A percentile compares a stretch with the other conserved stretches of the same genome.
These are phyloP conservation scores for Haplosporangium gracile DNA, from an alignment of 192 early-diverging fungal genomes.

Conservation along the genomic window DNA sequence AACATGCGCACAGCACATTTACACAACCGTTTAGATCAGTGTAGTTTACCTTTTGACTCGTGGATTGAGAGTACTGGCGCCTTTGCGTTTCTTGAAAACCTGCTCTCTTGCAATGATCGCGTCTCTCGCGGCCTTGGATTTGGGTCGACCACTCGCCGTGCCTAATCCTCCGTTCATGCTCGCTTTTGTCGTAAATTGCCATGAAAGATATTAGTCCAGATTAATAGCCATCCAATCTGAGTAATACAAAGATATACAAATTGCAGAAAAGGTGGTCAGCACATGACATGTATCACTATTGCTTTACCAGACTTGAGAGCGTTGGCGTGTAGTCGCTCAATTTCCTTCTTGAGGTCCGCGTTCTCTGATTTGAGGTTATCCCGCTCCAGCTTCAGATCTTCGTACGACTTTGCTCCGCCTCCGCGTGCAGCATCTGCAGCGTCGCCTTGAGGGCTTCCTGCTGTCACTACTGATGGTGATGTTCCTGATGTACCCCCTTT, in stretches of 20 bases:
- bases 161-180: conserved; percentile 3
- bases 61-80: conserved; percentile 39
- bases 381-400: conserved; percentile 45
- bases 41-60: conserved; percentile 37
- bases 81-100: conserved; percentile 46
- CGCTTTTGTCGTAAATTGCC: neutral
- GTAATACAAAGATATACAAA: neutral
- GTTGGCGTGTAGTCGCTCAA: conserved; percentile 32
- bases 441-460: neutral
- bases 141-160: conserved; percentile 31
- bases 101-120: conserved; percentile 40
- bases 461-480: neutral
- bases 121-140: conserved; percentile 36
- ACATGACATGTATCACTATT: neutral
- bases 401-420: conserved; percentile 17
- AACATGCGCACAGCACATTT: neutral
- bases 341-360: conserved; percentile 27
- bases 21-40: no score
- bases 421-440: neutral
- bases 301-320: conserved; percentile 5
- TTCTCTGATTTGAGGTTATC: conserved; percentile 43
- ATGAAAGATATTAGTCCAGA: neutral
- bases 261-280: neutral
- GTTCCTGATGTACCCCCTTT: neutral
- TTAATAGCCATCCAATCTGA: neutral